Evolutionary conservation across 192 early-diverging fungal genomes (phyloP).

Genomic region (Chytriomyces hyalinus): DNA sequence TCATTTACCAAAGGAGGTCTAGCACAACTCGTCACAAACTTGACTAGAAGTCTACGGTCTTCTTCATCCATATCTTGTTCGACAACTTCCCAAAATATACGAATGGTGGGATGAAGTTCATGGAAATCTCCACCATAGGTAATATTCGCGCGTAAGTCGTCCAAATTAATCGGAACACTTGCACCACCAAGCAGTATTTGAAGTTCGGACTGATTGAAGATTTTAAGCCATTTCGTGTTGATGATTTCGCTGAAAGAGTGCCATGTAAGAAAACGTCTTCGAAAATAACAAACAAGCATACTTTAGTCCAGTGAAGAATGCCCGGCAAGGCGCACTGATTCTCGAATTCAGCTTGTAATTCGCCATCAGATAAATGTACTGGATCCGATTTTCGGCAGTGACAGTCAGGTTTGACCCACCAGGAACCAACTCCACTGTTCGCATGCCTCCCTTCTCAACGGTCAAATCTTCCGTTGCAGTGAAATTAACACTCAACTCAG

Average conservation of each 20-base stretch:
- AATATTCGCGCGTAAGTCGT: slow-evolving; percentile 76
- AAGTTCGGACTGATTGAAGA: slow-evolving; percentile 95
- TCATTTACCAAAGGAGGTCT: slow-evolving; percentile 73
- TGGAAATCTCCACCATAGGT: slow-evolving; percentile 77
- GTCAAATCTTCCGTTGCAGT: slow-evolving; percentile 51
- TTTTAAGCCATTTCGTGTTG: slow-evolving; percentile 82
- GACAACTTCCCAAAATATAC: slow-evolving; percentile 76
- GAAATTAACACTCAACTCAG: slow-evolving; percentile 56
- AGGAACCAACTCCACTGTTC: slow-evolving; percentile 72
- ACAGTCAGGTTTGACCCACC: slow-evolving; percentile 78
- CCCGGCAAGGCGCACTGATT: slow-evolving; percentile 75
- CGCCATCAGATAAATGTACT: slow-evolving; percentile 81
- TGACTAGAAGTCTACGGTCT: slow-evolving; percentile 70
- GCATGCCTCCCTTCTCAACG: background rate
- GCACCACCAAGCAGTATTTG: slow-evolving; percentile 87
- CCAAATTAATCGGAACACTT: slow-evolving; percentile 74
- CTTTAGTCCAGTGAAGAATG: slow-evolving; percentile 84
- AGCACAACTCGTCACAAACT: slow-evolving; percentile 91
- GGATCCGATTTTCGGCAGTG: slow-evolving; percentile 82
- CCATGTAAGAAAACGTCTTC: background rate
- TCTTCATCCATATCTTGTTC: slow-evolving; percentile 57
- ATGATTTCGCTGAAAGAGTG: slow-evolving; percentile 65
- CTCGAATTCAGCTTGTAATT: slow-evolving; percentile 86
- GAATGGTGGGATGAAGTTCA: slow-evolving; percentile 74
- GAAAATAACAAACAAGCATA: background rate